Evolutionary conservation across 2,329 filamentous ascomycete genomes (phyloP).

Genomic region (Pseudogymnoascus sp.): DNA sequence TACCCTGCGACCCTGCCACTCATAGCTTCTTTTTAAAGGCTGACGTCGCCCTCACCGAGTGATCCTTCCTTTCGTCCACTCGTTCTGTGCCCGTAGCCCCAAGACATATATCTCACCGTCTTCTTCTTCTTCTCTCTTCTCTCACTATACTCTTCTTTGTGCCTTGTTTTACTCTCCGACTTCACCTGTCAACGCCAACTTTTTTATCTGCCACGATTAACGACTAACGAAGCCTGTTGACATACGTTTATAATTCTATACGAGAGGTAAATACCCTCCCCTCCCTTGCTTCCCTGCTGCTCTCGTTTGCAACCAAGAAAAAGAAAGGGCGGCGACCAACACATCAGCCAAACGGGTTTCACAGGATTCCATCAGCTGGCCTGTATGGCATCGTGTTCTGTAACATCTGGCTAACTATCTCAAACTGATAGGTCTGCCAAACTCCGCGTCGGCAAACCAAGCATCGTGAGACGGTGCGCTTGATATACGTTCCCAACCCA

Average conservation of each 20-base stretch:
- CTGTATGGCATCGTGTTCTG: neutral
- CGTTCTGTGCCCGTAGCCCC: neutral
- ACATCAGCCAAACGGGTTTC: neutral
- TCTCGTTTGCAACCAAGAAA: neutral
- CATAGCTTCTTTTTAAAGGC: neutral
- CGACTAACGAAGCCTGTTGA: neutral
- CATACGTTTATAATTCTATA: neutral
- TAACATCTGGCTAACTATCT: constrained; percentile 4
- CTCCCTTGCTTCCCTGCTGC: neutral
- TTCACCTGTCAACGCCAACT: neutral
- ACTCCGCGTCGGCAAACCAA: neutral
- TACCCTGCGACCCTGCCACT: neutral
- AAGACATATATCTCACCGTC: constrained; percentile 7
- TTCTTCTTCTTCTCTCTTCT: neutral
- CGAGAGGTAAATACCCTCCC: neutral
- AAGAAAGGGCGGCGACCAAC: neutral
- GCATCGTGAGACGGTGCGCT: neutral
- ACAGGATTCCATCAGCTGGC: constrained; percentile 5
- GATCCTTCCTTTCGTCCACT: neutral
- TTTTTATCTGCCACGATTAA: neutral
- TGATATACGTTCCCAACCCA: neutral
- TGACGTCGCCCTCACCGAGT: neutral
- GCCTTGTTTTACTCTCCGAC: neutral
- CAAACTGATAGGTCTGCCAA: neutral
- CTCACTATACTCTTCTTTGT: constrained; percentile 4